phyloP scores from a whole-genome alignment of 2,329 filamentous ascomycete species.

The Nannizziopsis barbatae region DNA sequence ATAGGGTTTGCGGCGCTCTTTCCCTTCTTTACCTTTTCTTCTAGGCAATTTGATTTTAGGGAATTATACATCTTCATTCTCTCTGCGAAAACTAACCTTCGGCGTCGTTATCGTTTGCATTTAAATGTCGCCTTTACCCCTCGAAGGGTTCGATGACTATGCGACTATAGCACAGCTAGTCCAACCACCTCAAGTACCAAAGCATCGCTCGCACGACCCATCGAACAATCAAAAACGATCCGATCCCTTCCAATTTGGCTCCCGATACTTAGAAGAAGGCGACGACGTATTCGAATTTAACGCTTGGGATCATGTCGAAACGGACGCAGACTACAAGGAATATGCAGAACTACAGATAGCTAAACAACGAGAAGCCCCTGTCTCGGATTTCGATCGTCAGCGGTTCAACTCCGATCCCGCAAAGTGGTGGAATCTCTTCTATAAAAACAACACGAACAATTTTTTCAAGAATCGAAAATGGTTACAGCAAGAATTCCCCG shows the following conservation, averaged over 20 bases:
- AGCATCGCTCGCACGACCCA: conserved; percentile 58
- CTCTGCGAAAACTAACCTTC: not conserved
- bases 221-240: conserved; percentile 69
- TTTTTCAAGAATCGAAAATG: conserved; percentile 99
- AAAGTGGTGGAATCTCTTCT: conserved; percentile 97
- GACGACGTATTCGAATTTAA: conserved; percentile 96
- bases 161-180: conserved; percentile 35
- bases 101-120: not conserved
- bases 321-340: conserved; percentile 75
- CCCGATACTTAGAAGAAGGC: conserved; percentile 66
- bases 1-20: no score
- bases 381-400: conserved; percentile 82
- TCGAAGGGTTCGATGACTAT: conserved; percentile 22
- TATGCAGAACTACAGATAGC: conserved; percentile 76
- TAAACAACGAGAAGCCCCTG: conserved; percentile 73
- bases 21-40: not conserved
- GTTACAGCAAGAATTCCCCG: conserved; percentile 89
- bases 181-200: conserved; percentile 37
- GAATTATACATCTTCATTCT: not conserved
- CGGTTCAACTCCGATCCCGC: conserved; percentile 84
- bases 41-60: not conserved
- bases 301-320: conserved; percentile 96
- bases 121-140: conserved; percentile 16
- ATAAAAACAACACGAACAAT: conserved; percentile 92
- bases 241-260: conserved; percentile 94